A percentile compares a stretch with the other conserved stretches of the same genome.
phyloP scores from a whole-genome alignment of 805 yeast genomes.

The Kuraishia piskuri region DNA sequence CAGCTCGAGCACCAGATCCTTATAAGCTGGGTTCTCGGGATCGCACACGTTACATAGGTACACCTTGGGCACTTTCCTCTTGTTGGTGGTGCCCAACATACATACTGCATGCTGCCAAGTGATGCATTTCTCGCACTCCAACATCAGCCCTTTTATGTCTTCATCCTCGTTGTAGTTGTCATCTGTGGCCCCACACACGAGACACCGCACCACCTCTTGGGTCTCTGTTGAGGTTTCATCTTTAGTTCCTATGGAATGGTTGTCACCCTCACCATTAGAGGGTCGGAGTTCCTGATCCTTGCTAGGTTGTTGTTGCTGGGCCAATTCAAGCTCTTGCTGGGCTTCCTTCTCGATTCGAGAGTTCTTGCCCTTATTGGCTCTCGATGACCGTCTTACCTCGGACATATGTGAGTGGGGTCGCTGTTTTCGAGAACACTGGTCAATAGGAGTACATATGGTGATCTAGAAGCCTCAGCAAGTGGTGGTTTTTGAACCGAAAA shows the following conservation, averaged over 20 bases:
- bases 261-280: no score
- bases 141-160: conserved; percentile 48
- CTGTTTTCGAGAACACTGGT: not conserved
- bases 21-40: conserved; percentile 23
- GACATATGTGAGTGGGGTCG: not conserved
- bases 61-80: conserved; percentile 30
- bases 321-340: conserved; percentile 7
- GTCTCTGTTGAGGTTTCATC: conserved; percentile 11
- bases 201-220: conserved; percentile 44
- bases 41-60: conserved; percentile 52
- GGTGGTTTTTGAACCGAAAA: no score
- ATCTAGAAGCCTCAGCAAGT: no score
- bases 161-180: conserved; percentile 49
- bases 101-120: conserved; percentile 71
- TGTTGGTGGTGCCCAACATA: conserved; percentile 38
- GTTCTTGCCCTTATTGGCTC: conserved; percentile 4
- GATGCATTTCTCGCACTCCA: conserved; percentile 56
- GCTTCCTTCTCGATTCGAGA: conserved; percentile 6
- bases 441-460: no score
- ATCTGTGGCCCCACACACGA: conserved; percentile 53
- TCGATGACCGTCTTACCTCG: conserved; percentile 3
- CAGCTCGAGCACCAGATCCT: conserved; percentile 22
- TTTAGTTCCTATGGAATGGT: no score
- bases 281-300: conserved; percentile 6
- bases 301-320: conserved; percentile 6